These are phyloP conservation scores for Sugiyamaella qingdaonensis DNA, from an alignment of 805 yeast species.

Conservation along the genomic window DNA sequence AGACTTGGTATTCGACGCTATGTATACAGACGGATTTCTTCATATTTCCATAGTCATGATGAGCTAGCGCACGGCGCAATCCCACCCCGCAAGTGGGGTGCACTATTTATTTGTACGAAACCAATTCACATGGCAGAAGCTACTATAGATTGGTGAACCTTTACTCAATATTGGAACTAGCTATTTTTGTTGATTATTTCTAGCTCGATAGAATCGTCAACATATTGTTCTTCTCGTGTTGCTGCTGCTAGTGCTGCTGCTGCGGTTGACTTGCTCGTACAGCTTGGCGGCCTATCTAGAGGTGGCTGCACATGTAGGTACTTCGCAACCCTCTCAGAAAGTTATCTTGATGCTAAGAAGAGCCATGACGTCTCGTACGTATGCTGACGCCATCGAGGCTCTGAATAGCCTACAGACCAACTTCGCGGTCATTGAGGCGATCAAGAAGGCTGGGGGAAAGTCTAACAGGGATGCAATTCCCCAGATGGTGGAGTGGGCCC, in stretches of 20 bases:
- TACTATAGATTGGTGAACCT: not conserved
- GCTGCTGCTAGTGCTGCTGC: too few species aligned
- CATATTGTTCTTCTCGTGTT: too few species aligned
- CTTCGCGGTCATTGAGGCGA: conserved; percentile 82
- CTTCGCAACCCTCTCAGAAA: conserved; percentile 6
- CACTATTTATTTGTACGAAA: not conserved
- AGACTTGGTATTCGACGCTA: conserved; percentile 43
- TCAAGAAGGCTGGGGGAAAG: conserved; percentile 68
- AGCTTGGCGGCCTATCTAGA: not conserved
- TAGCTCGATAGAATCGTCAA: too few species aligned
- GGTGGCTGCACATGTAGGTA: not conserved
- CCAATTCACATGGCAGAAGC: not conserved
- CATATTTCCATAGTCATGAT: conserved; percentile 48
- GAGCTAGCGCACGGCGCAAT: conserved; percentile 14
- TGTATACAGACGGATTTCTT: conserved; percentile 62
- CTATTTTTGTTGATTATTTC: not conserved
- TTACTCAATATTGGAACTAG: not conserved
- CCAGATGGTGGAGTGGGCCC: conserved; percentile 80
- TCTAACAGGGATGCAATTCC: conserved; percentile 63
- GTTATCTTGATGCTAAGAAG: conserved; percentile 7
- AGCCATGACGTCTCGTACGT: conserved; percentile 19
- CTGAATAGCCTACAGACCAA: conserved; percentile 88
- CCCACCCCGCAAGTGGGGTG: not conserved
- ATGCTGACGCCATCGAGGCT: conserved; percentile 74
- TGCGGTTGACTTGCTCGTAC: too few species aligned